Evolutionary conservation across 306 rosid species (phyloP), one percentile per base, ranked within the genome.

Genomic region (Citrullus mucosospermus): DNA sequence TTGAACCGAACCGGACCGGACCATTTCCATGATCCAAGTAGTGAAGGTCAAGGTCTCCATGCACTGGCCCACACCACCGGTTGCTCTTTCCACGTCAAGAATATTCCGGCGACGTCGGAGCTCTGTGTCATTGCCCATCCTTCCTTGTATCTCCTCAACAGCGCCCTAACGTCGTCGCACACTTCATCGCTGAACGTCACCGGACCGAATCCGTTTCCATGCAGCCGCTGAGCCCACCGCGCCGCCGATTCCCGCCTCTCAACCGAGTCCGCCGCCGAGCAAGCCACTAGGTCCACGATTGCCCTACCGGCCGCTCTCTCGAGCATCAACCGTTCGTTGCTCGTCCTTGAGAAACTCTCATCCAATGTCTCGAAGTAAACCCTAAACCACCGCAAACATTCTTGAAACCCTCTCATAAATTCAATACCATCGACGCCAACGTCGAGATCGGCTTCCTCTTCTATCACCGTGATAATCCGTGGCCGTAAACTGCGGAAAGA

Each of bases 11-110:
- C 69, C 69, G 13, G 6, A 53, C 8, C 57, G 9, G 20, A 15
- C 44, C 20, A 60, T 67, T 65, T 38, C 4, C 0, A 44, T 69
- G 18, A 43, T 48, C 41, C 36, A 16, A 25, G 22, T 6, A 54
- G 57, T 88, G 87, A 89, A 73, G 97, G 58, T 90, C 90, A 90
- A 76, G 97, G 92, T 86, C 92, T 83, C 99, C 99, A 95, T 85
- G 97, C 97, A 86, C 99, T 92, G 80, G 97, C 97, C 99, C 99
- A 95, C 78, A 92, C 99, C 91, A 92, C 99, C 86, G 96, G 87
- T 79, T 90, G 92, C 1, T 92, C 97, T 89, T 88, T 95, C 97
- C 99, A 92, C 80, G 90, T 72, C 79, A 95, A 84, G 91, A 91
- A 89, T 86, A 95, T 91, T 86, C 99, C 99, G 85, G 88, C 87